Evolutionary conservation across 495 filamentous ascomycete species (phyloP).

Genomic region (Niebla homalea): DNA sequence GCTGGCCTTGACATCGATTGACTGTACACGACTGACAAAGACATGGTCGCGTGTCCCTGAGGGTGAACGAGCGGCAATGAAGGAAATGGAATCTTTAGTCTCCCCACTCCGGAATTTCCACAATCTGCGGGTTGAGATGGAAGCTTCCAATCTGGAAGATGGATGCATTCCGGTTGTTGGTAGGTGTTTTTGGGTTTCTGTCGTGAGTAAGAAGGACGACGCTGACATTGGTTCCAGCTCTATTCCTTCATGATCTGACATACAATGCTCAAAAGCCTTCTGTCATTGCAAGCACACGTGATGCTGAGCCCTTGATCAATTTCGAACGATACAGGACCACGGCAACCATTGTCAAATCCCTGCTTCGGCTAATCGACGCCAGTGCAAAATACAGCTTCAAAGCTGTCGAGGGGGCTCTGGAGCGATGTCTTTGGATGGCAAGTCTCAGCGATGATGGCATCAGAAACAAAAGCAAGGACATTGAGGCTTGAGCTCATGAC

Average conservation of each 20-base stretch:
- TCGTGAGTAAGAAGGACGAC: not conserved
- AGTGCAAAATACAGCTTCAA: slow-evolving; percentile 78
- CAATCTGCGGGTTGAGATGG: slow-evolving; percentile 84
- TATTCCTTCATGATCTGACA: slow-evolving; percentile 93
- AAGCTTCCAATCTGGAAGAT: slow-evolving; percentile 55
- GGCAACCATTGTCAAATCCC: slow-evolving; percentile 83
- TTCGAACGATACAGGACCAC: slow-evolving; percentile 88
- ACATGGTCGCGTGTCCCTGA: slow-evolving; percentile 74
- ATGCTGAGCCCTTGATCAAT: slow-evolving; percentile 67
- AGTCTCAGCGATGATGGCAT: slow-evolving; percentile 81
- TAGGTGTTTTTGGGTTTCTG: slow-evolving; percentile 23
- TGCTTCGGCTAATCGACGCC: slow-evolving; percentile 82
- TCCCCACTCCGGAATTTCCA: slow-evolving; percentile 86
- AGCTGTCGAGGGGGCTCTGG: slow-evolving; percentile 72
- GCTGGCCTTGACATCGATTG: slow-evolving; percentile 75
- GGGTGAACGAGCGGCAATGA: slow-evolving; percentile 56
- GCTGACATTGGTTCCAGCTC: slow-evolving; percentile 27
- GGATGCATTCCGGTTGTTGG: slow-evolving; percentile 97
- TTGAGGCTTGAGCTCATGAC: slow-evolving; percentile 23
- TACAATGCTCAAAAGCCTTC: slow-evolving; percentile 86
- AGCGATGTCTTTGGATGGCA: slow-evolving; percentile 91
- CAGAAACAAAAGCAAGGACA: slow-evolving; percentile 37
- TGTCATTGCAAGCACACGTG: slow-evolving; percentile 43
- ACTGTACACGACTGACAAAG: slow-evolving; percentile 57
- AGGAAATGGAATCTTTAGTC: slow-evolving; percentile 70